Base-by-base conservation (phyloP, 352 stramenopile species). In the Globisporangium spinosum region DNA sequence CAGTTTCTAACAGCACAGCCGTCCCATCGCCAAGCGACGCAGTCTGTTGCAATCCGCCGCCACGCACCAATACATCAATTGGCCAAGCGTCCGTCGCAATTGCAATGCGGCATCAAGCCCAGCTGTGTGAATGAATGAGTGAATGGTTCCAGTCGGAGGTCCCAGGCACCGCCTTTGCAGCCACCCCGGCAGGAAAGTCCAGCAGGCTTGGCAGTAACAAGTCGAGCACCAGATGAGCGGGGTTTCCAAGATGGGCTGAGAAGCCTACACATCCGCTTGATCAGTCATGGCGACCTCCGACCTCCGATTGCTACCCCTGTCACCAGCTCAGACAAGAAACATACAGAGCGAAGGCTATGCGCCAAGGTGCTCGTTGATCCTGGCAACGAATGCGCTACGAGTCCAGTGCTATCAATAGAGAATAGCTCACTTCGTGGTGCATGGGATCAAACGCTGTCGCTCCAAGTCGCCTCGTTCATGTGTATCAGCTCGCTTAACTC, bases 371-470 rank as follows among this genome's bases (percentile, higher is more conserved):
- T 27, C 8, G 12, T 60, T 43, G 45, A 64, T 9, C 64, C 56
- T 7, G 64, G 64, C 40, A 65, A 59, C 17, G 32, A 70, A 45
- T 45, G 58, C 23, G 64, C 25, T 22, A 38, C 32, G 9, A 65
- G 29, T 3, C n/a, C 15, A 9, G 32, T 35, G 13, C 32, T 45
- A 13, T 10, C 23, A 23, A 29, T 55, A 20, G 57, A 55, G 3
- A 13, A 29, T n/a, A 17, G 45, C 23, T 49, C 32, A 15, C 1
- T 23, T 60, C 7, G 6, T 1, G 17, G 3, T 9, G 7, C 25
- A 1, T 70, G 64, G 64, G 23, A 38, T 8, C 56, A 65, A 17
- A n/a, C 27, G 17, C 4, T 70, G 6, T 10, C 15, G 29, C 56
- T 70, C 7, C 49, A 25, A 34, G 22, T 22, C 8, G 20, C 23